Evolutionary conservation across 305 asterid genomes (phyloP), one percentile per base, ranked within the genome.

Genomic region (Fraxinus ornus): DNA sequence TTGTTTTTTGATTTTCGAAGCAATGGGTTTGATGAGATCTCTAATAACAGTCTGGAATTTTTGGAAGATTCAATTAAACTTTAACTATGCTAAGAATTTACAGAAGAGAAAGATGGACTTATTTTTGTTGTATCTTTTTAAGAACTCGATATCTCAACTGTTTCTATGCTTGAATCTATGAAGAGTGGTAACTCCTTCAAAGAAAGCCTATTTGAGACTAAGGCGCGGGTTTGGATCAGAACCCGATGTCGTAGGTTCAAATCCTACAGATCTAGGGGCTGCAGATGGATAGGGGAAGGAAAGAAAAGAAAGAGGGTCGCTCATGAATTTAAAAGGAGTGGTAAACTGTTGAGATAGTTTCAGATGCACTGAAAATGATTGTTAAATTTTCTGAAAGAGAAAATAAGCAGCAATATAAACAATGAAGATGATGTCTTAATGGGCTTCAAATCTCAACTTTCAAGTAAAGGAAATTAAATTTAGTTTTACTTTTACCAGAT

Each of bases 41-140:
- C 0, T 78, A 79, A 2, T 78, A 64, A 30, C 30, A 33, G 49
- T 60, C 73, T 71, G 68, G 75, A 44, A 36, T 86, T 75, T 21
- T 39, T 60, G 30, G 26, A 60, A 19, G 36, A 66, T 66, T 28
- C n/a, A 10, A 26, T 26, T 66, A 3, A 26, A 66, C n/a, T 24
- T 26, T 26, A 26, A 10, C 74, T 66, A 4, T 66, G 37, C 74
- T 2, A 26, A 10, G 17, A 26, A 26, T 24, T 66, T 24, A 24
- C 7, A 66, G 19, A 66, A 28, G 74, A 24, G 28, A 26, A 26
- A 4, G 37, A 3, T 64, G 73, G 21, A 24, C 9, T 2, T 26
- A 7, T 21, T 24, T 62, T 9, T 7, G 32, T 64, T 9, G 2
- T 10, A 9, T 26, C n/a, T 24, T 12, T 66, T 66, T 24, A 60